Percentiles rank a stretch among this genome's conserved stretches.
Conservation (phyloP, 2,329 filamentous ascomycete genomes). For the Clonostachys chloroleuca region DNA sequence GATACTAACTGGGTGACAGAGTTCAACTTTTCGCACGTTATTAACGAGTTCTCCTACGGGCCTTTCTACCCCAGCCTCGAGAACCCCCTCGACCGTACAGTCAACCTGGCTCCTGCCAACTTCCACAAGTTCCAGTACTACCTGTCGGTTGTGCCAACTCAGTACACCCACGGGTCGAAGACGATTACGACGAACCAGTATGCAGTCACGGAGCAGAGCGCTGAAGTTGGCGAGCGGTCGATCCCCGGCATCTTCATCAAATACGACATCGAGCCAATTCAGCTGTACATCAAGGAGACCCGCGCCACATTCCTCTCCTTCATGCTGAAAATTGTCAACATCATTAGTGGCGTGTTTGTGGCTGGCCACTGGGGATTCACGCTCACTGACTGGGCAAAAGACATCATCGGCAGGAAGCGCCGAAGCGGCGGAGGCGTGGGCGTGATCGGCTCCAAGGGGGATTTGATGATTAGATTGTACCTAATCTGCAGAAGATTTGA, state of each 20-base stretch:
- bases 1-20: constrained; percentile 38
- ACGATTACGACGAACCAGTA: constrained; percentile 95
- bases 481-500: too few relatives aligned
- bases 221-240: constrained; percentile 60
- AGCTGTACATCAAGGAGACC: constrained; percentile 79
- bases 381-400: constrained; percentile 68
- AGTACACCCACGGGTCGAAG: constrained; percentile 69
- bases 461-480: too few relatives aligned
- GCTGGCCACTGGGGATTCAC: constrained; percentile 93
- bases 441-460: constrained; percentile 40
- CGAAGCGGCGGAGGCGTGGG: constrained; percentile 36
- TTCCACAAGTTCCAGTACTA: constrained; percentile 99
- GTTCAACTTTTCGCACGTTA: constrained; percentile 97
- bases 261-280: constrained; percentile 96
- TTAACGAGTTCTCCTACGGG: constrained; percentile 94
- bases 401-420: constrained; percentile 46
- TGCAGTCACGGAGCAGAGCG: constrained; percentile 86
- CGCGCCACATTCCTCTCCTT: constrained; percentile 72
- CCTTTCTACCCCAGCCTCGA: constrained; percentile 91
- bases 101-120: constrained; percentile 73
- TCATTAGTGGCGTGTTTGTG: constrained; percentile 85
- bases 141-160: constrained; percentile 87
- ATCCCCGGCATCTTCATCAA: constrained; percentile 96
- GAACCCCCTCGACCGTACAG: constrained; percentile 91
- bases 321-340: constrained; percentile 80